These are phyloP conservation scores for Mycena haematopus DNA, from an alignment of 768 basidiomycete genomes.

Conservation along the genomic window DNA sequence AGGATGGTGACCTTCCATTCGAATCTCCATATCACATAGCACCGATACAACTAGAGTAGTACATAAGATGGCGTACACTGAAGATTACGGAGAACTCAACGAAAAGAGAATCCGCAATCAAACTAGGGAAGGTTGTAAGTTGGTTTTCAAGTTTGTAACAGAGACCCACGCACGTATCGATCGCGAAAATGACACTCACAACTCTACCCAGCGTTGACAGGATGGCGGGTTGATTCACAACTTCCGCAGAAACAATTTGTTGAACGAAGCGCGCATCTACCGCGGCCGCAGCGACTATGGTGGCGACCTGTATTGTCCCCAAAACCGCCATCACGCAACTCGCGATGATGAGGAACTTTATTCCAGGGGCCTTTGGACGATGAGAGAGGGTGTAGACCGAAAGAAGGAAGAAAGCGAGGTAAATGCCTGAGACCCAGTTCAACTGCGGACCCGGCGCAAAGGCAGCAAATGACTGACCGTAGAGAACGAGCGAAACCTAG, in stretches of 20 bases:
- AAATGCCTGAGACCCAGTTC: background rate
- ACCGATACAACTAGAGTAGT: background rate
- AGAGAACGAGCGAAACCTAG: background rate
- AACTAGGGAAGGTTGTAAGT: background rate
- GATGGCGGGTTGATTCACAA: background rate
- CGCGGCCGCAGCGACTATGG: background rate
- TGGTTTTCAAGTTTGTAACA: background rate
- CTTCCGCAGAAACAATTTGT: background rate
- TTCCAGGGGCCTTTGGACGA: background rate
- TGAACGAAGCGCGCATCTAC: background rate
- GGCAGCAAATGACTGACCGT: background rate
- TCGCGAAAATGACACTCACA: background rate
- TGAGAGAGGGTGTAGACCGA: background rate
- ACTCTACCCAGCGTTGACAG: background rate
- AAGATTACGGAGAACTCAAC: background rate
- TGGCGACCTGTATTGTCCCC: background rate
- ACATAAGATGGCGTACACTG: background rate
- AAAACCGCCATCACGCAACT: background rate
- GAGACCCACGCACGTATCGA: background rate
- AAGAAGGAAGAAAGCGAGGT: background rate
- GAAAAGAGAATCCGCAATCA: background rate
- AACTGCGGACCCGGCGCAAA: no score
- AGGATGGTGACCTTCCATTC: background rate
- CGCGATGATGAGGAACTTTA: background rate
- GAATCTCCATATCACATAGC: conserved; percentile 3